phyloP scores from a whole-genome alignment of 352 stramenopile species.

The Phytopythium delawarense region DNA sequence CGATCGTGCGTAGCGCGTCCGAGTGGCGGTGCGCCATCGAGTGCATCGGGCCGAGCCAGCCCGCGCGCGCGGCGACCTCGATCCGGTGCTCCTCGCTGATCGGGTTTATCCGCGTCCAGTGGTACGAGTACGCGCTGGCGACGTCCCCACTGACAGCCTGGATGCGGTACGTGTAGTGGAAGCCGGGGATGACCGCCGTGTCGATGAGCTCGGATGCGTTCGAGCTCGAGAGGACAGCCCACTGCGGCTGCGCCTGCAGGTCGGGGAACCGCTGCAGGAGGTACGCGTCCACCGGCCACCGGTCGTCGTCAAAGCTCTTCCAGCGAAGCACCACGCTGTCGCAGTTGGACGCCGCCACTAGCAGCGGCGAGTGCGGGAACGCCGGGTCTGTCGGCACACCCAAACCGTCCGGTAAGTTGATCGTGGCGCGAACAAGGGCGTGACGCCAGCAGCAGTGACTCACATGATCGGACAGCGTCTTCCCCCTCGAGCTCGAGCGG shows the following conservation, averaged over 20 bases:
- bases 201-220: slow-evolving; percentile 34
- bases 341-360: slow-evolving; percentile 35
- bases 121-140: slow-evolving; percentile 41
- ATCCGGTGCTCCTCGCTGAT: neutral
- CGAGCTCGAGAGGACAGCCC: slow-evolving; percentile 33
- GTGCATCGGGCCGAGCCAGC: slow-evolving; percentile 6
- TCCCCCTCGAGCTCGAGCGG: slow-evolving; percentile 18
- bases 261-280: slow-evolving; percentile 43
- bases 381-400: slow-evolving; percentile 23
- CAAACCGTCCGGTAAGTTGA: neutral
- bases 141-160: slow-evolving; percentile 34
- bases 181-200: slow-evolving; percentile 17
- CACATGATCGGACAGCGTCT: slow-evolving; percentile 22
- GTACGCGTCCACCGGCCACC: slow-evolving; percentile 42
- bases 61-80: slow-evolving; percentile 4
- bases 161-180: slow-evolving; percentile 44
- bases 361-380: slow-evolving; percentile 39
- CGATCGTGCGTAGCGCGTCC: slow-evolving; percentile 36
- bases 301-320: slow-evolving; percentile 35
- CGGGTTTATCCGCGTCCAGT: slow-evolving; percentile 18
- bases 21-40: slow-evolving; percentile 11
- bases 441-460: neutral
- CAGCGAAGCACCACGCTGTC: slow-evolving; percentile 39
- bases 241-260: slow-evolving; percentile 22
- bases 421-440: neutral